Evolutionary conservation across 768 basidiomycete genomes (phyloP), one percentile per base, ranked within the genome.

Genomic region (Leccinum boreale): DNA sequence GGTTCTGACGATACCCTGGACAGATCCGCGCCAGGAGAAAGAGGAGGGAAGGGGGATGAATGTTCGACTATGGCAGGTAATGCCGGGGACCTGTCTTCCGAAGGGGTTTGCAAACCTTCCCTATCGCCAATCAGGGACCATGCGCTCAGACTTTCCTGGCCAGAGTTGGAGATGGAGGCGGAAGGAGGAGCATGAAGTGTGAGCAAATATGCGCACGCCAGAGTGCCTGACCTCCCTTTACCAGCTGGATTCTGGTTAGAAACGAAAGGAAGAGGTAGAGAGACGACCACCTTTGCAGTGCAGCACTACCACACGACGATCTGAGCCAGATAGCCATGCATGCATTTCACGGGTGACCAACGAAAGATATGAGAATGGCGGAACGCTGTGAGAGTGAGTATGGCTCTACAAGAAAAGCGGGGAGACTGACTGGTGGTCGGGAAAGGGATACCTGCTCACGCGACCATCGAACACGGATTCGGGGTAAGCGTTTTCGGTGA

Each of bases 351-450:
- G 77, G 0, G 86, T 85, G 6, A 85, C 81, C 11, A 94, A 78
- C 19, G 88, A 81, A 60, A 96, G 77, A 50, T 91, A 77, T 0
- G 85, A 79, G 19, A 94, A 74, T 1, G 93, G 92, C 1, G 93
- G 92, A 4, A 88, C 85, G 70, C 87, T 89, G 61, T 9, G 24
- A 24, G 19, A 19, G 21, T 60, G 10, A 60, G 58, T 8, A 24
- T 51, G 21, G 50, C 6, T 23, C 24, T 39, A 21, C 15, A 53
- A 24, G 52, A 14, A 48, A 76, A 55, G 85, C 79, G 85, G 85
- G 64, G 89, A 86, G 59, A 79, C 89, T 71, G 62, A 90, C 85
- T 94, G 90, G 68, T 95, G 93, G 67, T 95, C 93, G 21, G 93
- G 93, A 67, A 92, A 94, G 0, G 93, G 93, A 66, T 89, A 94